Evolutionary conservation across 768 basidiomycete species (phyloP).

Genomic region (Phylloporus arenicola): DNA sequence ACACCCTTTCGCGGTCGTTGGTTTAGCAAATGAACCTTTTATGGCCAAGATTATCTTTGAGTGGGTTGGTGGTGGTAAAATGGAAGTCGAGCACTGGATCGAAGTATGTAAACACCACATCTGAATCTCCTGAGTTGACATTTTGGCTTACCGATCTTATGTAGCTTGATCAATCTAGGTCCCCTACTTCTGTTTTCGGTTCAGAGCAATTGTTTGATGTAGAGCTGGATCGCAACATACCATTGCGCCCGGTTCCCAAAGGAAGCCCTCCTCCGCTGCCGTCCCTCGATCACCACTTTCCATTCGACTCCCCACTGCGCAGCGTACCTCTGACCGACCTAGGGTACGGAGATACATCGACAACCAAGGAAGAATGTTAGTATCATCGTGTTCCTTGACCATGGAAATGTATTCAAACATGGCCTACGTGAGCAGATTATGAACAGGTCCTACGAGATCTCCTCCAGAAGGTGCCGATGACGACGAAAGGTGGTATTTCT

Average conservation of each 20-base stretch:
- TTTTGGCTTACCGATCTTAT: background rate
- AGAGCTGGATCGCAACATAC: constrained; percentile 41
- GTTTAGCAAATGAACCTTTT: constrained; percentile 42
- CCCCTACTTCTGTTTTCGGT: constrained; percentile 34
- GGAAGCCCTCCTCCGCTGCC: constrained; percentile 21
- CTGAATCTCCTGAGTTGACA: background rate
- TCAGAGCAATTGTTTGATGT: constrained; percentile 49
- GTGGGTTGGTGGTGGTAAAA: constrained; percentile 40
- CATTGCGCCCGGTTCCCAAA: constrained; percentile 30
- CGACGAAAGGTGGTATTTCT: constrained; percentile 33
- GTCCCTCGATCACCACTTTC: constrained; percentile 23
- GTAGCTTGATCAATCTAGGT: constrained; percentile 42
- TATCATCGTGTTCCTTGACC: background rate
- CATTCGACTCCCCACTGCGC: background rate
- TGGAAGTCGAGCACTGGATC: constrained; percentile 49
- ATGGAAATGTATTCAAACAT: background rate
- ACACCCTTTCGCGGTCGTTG: constrained; percentile 37
- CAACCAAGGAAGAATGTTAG: constrained; percentile 19
- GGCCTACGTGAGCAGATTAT: constrained; percentile 24
- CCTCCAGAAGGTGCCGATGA: constrained; percentile 41
- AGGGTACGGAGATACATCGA: background rate
- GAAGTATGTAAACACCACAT: constrained; percentile 32
- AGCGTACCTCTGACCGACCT: background rate
- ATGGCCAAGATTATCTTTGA: constrained; percentile 37
- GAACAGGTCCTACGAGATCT: constrained; percentile 31